These are phyloP conservation scores for Austropuccinia psidii DNA, from an alignment of 1,284 basidiomycete species.

Conservation along the genomic window DNA sequence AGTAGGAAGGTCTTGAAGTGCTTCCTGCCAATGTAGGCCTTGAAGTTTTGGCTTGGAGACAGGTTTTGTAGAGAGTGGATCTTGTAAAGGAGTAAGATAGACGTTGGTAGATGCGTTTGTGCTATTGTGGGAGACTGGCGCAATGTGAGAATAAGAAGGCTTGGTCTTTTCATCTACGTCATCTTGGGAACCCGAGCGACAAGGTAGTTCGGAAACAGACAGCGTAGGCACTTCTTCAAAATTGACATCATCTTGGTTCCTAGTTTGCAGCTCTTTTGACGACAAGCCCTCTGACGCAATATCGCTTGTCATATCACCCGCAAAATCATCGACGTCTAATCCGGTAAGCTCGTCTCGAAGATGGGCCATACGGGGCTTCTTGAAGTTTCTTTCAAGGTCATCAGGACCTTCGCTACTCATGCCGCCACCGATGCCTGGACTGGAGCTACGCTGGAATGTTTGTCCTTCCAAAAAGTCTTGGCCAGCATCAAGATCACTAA, in stretches of 20 bases:
- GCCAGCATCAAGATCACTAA: neutral
- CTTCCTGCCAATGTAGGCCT: conserved; percentile 29
- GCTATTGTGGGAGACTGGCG: neutral
- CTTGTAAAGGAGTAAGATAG: neutral
- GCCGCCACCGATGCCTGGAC: conserved; percentile 19
- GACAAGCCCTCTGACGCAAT: neutral
- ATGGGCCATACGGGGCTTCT: conserved; percentile 26
- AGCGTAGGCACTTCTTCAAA: neutral
- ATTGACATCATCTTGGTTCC: conserved; percentile 2
- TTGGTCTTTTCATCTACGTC: no score
- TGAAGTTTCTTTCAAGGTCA: conserved; percentile 3
- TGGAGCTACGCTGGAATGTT: neutral
- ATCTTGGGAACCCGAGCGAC: neutral
- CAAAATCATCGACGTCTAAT: conserved; percentile 24
- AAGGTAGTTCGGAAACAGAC: neutral
- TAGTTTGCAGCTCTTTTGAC: no score
- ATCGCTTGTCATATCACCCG: neutral
- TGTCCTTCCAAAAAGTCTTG: neutral
- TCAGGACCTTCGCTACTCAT: conserved; percentile 25
- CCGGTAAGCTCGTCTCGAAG: conserved; percentile 23
- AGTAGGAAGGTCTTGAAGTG: conserved; percentile 8
- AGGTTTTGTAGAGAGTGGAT: neutral
- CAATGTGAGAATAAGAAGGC: no score
- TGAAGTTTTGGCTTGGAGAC: neutral
- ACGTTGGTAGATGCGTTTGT: neutral